phyloP scores from a whole-genome alignment of 768 basidiomycete species.

The Tulasnella sp. region DNA sequence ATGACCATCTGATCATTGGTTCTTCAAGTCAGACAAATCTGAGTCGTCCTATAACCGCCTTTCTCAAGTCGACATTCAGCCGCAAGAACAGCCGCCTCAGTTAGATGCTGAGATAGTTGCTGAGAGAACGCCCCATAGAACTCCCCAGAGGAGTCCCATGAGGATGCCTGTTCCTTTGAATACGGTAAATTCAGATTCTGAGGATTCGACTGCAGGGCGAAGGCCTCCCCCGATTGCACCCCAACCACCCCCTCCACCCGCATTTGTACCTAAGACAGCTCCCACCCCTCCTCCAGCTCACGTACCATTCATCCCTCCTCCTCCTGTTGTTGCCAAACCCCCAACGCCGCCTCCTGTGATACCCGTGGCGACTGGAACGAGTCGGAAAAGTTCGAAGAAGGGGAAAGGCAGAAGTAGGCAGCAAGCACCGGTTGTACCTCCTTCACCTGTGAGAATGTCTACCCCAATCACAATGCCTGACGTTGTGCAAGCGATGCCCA shows the following conservation, averaged over 20 bases:
- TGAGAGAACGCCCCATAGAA: neutral
- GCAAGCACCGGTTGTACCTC: constrained; percentile 9
- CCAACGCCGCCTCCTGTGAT: neutral
- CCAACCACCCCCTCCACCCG: constrained; percentile 6
- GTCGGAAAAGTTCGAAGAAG: neutral
- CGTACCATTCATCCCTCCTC: neutral
- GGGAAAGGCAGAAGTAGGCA: neutral
- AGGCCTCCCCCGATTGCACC: neutral
- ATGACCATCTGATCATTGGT: constrained; percentile 15
- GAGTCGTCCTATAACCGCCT: neutral
- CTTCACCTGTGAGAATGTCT: constrained; percentile 7
- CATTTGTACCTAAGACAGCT: constrained; percentile 14
- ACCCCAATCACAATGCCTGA: constrained; percentile 1
- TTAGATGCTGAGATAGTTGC: neutral
- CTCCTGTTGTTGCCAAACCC: neutral
- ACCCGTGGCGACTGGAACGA: neutral
- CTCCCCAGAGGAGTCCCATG: neutral
- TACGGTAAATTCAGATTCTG: constrained; percentile 17
- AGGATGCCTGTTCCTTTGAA: neutral
- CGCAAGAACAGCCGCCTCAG: constrained; percentile 2
- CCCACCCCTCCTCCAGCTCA: neutral
- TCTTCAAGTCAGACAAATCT: neutral
- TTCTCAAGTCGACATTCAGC: constrained; percentile 4
- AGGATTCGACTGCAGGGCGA: neutral
- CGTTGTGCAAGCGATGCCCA: neutral